phyloP scores from a whole-genome alignment of 495 filamentous ascomycete species.

The Penicillium ucsense region DNA sequence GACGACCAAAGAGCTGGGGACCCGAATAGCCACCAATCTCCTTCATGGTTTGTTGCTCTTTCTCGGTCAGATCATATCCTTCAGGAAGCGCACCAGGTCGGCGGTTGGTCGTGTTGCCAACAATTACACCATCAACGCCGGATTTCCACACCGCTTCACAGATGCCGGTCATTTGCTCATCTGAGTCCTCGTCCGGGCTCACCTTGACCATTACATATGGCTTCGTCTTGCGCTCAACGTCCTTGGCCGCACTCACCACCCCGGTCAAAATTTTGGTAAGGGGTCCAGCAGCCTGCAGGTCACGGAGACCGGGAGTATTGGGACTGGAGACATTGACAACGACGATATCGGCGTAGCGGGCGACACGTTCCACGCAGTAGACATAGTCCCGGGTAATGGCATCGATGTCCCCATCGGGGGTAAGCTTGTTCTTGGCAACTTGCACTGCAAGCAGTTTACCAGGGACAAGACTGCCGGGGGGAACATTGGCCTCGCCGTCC shows the following conservation, averaged over 20 bases:
- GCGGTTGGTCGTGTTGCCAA: slow-evolving; percentile 92
- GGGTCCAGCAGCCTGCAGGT: slow-evolving; percentile 71
- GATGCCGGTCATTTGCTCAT: slow-evolving; percentile 74
- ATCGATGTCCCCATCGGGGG: slow-evolving; percentile 71
- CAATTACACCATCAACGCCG: slow-evolving; percentile 88
- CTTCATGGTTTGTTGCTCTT: slow-evolving; percentile 55
- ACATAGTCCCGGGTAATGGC: slow-evolving; percentile 81
- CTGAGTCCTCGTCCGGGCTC: slow-evolving; percentile 82
- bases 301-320: slow-evolving; percentile 84
- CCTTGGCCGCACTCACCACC: slow-evolving; percentile 68
- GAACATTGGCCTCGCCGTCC: slow-evolving; percentile 54
- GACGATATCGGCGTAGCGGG: slow-evolving; percentile 80
- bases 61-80: slow-evolving; percentile 49
- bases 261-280: slow-evolving; percentile 69
- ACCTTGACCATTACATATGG: slow-evolving; percentile 95
- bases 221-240: slow-evolving; percentile 56
- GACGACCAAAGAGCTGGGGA: slow-evolving; percentile 73
- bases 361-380: slow-evolving; percentile 71
- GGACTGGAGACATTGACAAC: slow-evolving; percentile 96
- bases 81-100: slow-evolving; percentile 58
- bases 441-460: slow-evolving; percentile 84
- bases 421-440: slow-evolving; percentile 92
- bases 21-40: slow-evolving; percentile 89
- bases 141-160: slow-evolving; percentile 75
- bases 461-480: slow-evolving; percentile 61